Percentiles rank a stretch among this genome's conserved stretches.
Evolutionary conservation across 805 yeast genomes (phyloP).

Genomic region (Ogataea angusta): DNA sequence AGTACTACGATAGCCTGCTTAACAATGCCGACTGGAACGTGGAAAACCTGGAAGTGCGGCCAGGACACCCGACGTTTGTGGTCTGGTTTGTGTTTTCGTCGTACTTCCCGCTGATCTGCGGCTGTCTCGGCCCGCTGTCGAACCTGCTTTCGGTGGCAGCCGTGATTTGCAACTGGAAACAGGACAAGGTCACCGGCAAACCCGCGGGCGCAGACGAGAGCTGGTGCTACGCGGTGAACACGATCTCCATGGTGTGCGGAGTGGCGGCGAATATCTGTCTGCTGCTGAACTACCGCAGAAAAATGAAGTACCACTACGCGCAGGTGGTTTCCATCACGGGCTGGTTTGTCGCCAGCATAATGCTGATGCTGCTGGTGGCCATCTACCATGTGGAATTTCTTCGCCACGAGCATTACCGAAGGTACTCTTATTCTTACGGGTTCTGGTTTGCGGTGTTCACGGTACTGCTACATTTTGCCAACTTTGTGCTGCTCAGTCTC

Average conservation of each 20-base stretch:
- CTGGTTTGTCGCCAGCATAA: constrained; percentile 57
- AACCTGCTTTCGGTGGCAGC: constrained; percentile 73
- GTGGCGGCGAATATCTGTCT: constrained; percentile 65
- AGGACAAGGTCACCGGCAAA: constrained; percentile 18
- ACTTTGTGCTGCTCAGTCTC: constrained; percentile 48
- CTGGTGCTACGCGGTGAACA: constrained; percentile 54
- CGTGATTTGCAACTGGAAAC: constrained; percentile 63
- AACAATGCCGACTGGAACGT: constrained; percentile 31
- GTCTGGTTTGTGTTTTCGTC: constrained; percentile 66
- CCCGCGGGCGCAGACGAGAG: constrained; percentile 34
- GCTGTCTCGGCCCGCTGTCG: constrained; percentile 76
- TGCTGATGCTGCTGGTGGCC: constrained; percentile 50
- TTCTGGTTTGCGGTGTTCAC: constrained; percentile 79
- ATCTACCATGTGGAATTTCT: constrained; percentile 28
- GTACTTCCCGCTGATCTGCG: constrained; percentile 71
- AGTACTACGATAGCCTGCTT: constrained; percentile 26
- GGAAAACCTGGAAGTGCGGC: constrained; percentile 29
- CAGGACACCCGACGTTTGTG: constrained; percentile 31
- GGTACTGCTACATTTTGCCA: constrained; percentile 53
- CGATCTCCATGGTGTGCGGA: constrained; percentile 63
- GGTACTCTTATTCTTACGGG: constrained; percentile 50
- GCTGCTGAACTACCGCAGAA: constrained; percentile 62
- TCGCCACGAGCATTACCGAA: constrained; percentile 15
- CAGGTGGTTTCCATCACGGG: constrained; percentile 61
- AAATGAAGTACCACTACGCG: constrained; percentile 54